phyloP scores from a whole-genome alignment of 2,329 filamentous ascomycete species.

The Xylariaceae sp. region DNA sequence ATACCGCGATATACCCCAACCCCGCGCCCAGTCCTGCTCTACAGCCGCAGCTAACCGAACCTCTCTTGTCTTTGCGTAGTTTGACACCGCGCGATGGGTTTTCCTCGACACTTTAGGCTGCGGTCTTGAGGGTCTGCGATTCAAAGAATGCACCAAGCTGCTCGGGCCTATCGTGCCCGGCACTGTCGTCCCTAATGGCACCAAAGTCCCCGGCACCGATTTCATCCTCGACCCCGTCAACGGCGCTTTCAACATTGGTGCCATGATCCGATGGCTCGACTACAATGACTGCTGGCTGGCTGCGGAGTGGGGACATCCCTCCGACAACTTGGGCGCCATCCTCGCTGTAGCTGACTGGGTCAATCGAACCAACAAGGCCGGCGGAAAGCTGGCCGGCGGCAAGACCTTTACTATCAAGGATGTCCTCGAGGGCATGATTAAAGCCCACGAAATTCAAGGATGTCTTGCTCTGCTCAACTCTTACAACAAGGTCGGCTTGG shows the following conservation, averaged over 20 bases:
- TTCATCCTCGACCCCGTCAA: conserved; percentile 95
- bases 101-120: conserved; percentile 96
- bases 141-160: conserved; percentile 93
- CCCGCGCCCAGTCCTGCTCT: conserved; percentile 5
- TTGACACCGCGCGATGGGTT: conserved; percentile 93
- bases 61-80: conserved; percentile 48
- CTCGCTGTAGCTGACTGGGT: conserved; percentile 97
- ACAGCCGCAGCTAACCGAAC: conserved; percentile 24
- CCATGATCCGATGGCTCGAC: conserved; percentile 98
- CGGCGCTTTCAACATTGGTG: conserved; percentile 97
- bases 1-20: conserved; percentile 7
- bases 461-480: conserved; percentile 96
- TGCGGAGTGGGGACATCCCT: conserved; percentile 98
- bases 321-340: conserved; percentile 96
- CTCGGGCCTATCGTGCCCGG: conserved; percentile 89
- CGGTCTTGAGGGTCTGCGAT: conserved; percentile 89
- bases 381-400: conserved; percentile 76
- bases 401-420: conserved; percentile 87
- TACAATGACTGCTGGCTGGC: conserved; percentile 99
- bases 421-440: conserved; percentile 96
- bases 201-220: conserved; percentile 83
- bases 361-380: conserved; percentile 77
- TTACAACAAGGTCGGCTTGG: conserved; percentile 96
- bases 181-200: conserved; percentile 86
- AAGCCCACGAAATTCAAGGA: conserved; percentile 98